Percentiles rank a stretch among this genome's conserved stretches.
Conservation (phyloP, 345 rosid species). For the Abelmoschus esculentus region DNA sequence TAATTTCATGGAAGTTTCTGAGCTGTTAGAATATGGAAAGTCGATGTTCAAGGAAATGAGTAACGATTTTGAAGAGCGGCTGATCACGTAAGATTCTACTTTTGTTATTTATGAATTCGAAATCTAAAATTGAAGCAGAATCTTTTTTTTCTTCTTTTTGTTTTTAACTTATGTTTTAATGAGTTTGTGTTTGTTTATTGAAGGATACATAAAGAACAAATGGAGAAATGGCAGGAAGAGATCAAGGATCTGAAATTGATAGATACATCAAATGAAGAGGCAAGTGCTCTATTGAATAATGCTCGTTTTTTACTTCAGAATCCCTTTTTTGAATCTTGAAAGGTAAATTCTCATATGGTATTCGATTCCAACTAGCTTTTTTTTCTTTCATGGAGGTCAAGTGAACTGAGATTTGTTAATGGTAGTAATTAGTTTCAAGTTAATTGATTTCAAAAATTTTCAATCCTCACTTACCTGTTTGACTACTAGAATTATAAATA, state of each 20-base stretch:
- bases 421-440: neutral
- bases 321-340: slow-evolving; percentile 20
- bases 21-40: slow-evolving; percentile 69
- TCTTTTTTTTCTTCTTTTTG: no score
- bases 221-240: slow-evolving; percentile 92
- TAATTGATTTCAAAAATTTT: neutral
- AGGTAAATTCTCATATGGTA: neutral
- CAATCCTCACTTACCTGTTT: no score
- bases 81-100: slow-evolving; percentile 42
- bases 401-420: neutral
- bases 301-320: slow-evolving; percentile 61
- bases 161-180: neutral
- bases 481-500: no score
- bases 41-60: slow-evolving; percentile 70
- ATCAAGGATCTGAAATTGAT: slow-evolving; percentile 63
- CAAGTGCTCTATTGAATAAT: slow-evolving; percentile 45
- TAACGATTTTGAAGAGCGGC: slow-evolving; percentile 58
- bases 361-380: neutral
- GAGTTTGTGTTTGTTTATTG: slow-evolving; percentile 8
- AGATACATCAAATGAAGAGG: slow-evolving; percentile 77
- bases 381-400: neutral
- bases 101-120: neutral
- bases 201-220: slow-evolving; percentile 73
- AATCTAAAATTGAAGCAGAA: no score
- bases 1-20: slow-evolving; percentile 46